phyloP scores from a whole-genome alignment of 371 early-diverging fungal species.

The Mycotypha africana region DNA sequence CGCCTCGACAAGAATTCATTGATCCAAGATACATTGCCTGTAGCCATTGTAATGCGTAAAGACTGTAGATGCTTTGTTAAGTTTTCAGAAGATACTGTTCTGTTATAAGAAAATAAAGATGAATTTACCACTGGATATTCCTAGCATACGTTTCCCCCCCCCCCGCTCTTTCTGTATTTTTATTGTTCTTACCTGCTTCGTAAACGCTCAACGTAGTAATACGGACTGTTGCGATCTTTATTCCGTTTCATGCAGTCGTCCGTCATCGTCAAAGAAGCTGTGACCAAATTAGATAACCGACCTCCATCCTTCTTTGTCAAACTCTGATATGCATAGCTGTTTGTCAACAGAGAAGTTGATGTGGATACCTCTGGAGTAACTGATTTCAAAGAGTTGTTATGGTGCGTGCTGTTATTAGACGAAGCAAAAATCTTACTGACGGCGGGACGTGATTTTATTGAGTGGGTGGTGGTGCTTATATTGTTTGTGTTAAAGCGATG shows the following conservation, averaged over 20 bases:
- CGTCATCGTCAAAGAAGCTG: not conserved
- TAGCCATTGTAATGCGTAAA: conserved; percentile 42
- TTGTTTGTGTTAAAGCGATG: conserved; percentile 4
- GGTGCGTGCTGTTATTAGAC: not conserved
- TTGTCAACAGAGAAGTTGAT: conserved; percentile 6
- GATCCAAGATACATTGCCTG: conserved; percentile 53
- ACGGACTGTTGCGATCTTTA: conserved; percentile 32
- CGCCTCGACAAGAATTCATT: conserved; percentile 50
- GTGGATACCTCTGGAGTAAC: conserved; percentile 1
- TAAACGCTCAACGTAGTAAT: conserved; percentile 35
- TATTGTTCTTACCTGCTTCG: conserved; percentile 24
- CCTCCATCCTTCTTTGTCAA: conserved; percentile 30
- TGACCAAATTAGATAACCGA: conserved; percentile 14
- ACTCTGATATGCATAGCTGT: conserved; percentile 21
- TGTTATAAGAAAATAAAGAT: conserved; percentile 2
- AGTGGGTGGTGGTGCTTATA: too few species aligned
- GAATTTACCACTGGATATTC: too few species aligned
- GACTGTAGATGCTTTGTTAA: conserved; percentile 49
- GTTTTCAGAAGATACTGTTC: conserved; percentile 31
- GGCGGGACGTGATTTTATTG: not conserved
- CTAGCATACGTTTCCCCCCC: too few species aligned
- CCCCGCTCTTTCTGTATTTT: not conserved
- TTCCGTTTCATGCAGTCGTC: conserved; percentile 20
- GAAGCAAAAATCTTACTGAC: not conserved
- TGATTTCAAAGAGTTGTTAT: not conserved